Evolutionary conservation across 192 early-diverging fungal genomes (phyloP).

Genomic region (Pilaira anomala): DNA sequence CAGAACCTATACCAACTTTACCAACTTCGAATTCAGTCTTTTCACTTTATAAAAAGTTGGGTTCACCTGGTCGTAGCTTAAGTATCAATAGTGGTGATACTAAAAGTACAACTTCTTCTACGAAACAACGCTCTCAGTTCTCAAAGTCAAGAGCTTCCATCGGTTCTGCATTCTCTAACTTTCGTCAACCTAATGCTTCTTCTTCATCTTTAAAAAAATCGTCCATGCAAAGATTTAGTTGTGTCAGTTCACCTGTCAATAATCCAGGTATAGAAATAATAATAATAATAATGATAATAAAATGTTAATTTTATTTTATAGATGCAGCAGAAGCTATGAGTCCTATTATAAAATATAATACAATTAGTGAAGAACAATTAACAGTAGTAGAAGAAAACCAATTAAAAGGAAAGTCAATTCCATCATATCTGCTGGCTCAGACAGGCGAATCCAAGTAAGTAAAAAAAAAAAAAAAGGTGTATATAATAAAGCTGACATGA

Average conservation of each 20-base stretch:
- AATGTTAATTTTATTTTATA: not conserved
- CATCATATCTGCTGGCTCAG: constrained; percentile 14
- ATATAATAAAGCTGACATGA: constrained; percentile 8
- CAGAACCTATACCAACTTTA: not conserved
- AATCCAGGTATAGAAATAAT: not conserved
- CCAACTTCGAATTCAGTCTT: not conserved
- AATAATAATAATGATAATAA: not conserved
- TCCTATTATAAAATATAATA: not conserved
- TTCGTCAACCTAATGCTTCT: not conserved
- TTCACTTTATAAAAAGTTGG: constrained; percentile 14
- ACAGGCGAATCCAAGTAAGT: constrained; percentile 10
- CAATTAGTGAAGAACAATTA: not conserved
- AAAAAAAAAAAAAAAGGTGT: not conserved
- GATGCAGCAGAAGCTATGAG: not conserved
- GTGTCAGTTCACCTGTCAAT: not conserved
- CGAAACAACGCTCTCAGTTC: not conserved
- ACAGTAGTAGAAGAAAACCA: not conserved
- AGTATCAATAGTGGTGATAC: not conserved
- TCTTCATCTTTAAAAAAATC: not conserved
- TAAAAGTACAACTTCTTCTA: not conserved
- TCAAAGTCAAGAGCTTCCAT: constrained; percentile 11
- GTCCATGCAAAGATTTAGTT: not conserved
- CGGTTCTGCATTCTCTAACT: constrained; percentile 7
- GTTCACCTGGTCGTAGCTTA: not conserved
- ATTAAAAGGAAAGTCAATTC: not conserved